These are phyloP conservation scores for Pachyrhizus erosus DNA, from an alignment of 306 rosid species.

Conservation along the genomic window DNA sequence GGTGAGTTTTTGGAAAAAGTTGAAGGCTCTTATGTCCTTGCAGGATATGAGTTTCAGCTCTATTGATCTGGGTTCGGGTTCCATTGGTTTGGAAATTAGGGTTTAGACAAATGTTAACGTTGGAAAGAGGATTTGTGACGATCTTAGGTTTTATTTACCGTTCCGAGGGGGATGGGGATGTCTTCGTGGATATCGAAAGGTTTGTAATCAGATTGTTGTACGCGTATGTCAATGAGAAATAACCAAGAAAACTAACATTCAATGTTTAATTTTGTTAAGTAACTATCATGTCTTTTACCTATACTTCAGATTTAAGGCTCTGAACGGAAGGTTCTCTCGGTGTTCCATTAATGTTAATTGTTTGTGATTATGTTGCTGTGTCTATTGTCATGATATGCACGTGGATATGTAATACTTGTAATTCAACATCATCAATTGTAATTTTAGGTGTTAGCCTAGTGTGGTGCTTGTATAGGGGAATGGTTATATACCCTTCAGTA, in stretches of 20 bases:
- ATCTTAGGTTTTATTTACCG: neutral
- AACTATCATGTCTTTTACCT: neutral
- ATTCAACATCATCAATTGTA: too few relatives aligned
- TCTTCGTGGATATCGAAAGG: neutral
- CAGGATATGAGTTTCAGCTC: conserved; percentile 61
- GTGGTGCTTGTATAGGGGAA: too few relatives aligned
- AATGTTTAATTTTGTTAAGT: neutral
- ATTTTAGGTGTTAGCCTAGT: too few relatives aligned
- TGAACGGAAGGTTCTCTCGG: neutral
- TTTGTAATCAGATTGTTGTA: neutral
- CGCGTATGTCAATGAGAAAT: neutral
- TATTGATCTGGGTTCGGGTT: conserved; percentile 33
- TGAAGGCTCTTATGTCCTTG: conserved; percentile 51
- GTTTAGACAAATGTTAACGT: neutral
- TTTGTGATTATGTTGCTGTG: neutral
- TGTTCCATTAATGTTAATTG: neutral
- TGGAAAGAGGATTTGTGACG: neutral
- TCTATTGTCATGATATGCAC: neutral
- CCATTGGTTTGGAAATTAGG: conserved; percentile 13
- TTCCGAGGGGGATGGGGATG: neutral
- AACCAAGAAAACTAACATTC: neutral
- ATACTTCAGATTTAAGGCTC: neutral
- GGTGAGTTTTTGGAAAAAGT: conserved; percentile 75
- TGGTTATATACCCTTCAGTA: too few relatives aligned
- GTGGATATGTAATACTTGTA: neutral